Conservation (phyloP, 441 rosid species). For the Adansonia madagascariensis region DNA sequence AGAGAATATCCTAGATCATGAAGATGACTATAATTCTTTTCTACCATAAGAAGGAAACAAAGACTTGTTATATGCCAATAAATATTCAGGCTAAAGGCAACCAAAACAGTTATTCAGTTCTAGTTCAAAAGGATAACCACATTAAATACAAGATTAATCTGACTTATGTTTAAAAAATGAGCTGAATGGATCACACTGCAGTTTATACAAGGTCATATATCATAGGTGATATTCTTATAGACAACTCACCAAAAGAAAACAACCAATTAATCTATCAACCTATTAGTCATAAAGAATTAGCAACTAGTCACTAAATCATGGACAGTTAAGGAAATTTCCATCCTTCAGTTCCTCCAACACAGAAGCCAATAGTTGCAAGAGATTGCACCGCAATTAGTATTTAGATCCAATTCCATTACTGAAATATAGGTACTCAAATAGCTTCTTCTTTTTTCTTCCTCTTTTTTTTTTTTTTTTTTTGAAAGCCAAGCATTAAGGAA, state of each 20-base stretch:
- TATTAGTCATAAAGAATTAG: not conserved
- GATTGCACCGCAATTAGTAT: not conserved
- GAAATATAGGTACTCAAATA: not conserved
- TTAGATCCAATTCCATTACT: not conserved
- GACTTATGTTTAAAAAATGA: not conserved
- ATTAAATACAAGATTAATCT: not conserved
- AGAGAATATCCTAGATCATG: slow-evolving; percentile 2
- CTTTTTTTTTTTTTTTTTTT: not conserved
- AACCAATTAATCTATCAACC: not conserved
- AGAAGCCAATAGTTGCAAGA: not conserved
- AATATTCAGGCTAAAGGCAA: slow-evolving; percentile 7
- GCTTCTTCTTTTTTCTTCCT: not conserved
- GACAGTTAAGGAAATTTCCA: not conserved
- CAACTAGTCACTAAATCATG: not conserved
- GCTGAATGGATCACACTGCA: not conserved
- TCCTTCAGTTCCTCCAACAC: not conserved
- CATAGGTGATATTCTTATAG: not conserved
- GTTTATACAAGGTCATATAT: not conserved
- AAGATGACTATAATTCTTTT: not conserved
- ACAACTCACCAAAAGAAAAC: not conserved
- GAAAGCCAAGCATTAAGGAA: not conserved
- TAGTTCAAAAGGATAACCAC: not conserved
- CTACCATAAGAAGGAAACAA: not conserved
- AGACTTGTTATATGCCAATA: not conserved
- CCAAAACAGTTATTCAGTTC: not conserved